Conservation (phyloP, 495 filamentous ascomycete species). For the Penicillium dipodomyicola region DNA sequence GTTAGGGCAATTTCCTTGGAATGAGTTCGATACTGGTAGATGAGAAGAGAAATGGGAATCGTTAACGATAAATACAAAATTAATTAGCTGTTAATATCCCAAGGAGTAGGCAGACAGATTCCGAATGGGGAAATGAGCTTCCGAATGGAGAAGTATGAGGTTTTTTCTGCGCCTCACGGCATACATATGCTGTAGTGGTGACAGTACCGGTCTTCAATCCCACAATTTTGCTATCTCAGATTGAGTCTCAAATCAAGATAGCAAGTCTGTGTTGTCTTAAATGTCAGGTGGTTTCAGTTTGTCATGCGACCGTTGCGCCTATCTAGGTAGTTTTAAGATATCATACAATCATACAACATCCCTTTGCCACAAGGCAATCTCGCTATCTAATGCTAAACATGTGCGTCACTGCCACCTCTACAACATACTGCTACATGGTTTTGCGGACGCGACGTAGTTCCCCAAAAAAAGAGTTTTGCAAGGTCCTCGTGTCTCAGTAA, state of each 20-base stretch:
- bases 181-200: not conserved
- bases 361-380: not conserved
- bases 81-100: not conserved
- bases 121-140: not conserved
- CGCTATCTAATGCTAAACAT: not conserved
- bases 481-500: constrained; percentile 8
- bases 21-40: not conserved
- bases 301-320: not conserved
- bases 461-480: not conserved
- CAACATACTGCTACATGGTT: not conserved
- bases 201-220: not conserved
- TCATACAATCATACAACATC: not conserved
- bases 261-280: not conserved
- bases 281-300: not conserved
- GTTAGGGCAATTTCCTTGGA: not conserved
- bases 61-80: not conserved
- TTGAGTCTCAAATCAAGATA: not conserved
- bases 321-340: not conserved
- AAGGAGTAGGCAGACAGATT: not conserved
- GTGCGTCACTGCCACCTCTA: constrained; percentile 4
- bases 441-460: constrained; percentile 3
- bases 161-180: not conserved
- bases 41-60: not conserved
- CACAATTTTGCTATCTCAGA: not conserved
- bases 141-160: not conserved